phyloP scores from a whole-genome alignment of 805 yeast genomes.

The Kluyveromyces nonfermentans region DNA sequence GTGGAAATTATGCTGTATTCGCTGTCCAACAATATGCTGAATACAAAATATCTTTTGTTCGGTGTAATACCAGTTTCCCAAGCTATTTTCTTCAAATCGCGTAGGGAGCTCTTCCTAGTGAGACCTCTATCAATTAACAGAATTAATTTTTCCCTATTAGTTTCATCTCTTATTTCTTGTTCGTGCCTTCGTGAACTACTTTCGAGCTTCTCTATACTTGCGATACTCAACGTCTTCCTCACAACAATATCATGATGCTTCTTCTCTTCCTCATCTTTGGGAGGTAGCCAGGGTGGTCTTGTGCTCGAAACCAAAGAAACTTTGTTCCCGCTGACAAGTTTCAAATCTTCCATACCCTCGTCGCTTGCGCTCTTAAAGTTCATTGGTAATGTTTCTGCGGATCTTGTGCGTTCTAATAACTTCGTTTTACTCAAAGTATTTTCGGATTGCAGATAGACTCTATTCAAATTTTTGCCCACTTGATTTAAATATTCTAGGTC shows the following conservation, averaged over 20 bases:
- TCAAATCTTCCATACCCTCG: conserved; percentile 46
- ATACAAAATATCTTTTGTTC: conserved; percentile 17
- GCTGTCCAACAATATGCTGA: conserved; percentile 20
- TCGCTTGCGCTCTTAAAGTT: conserved; percentile 30
- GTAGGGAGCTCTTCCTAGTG: conserved; percentile 25
- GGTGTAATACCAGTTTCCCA: conserved; percentile 25
- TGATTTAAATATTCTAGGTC: conserved; percentile 27
- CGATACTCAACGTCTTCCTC: conserved; percentile 30
- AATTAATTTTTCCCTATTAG: conserved; percentile 20
- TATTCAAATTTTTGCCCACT: conserved; percentile 33
- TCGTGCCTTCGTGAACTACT: conserved; percentile 22
- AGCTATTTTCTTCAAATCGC: conserved; percentile 15
- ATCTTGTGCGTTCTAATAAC: conserved; percentile 29
- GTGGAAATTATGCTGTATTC: conserved; percentile 15
- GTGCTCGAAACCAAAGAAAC: conserved; percentile 45
- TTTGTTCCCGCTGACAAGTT: conserved; percentile 53
- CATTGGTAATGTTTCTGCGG: conserved; percentile 31
- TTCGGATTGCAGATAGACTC: conserved; percentile 34
- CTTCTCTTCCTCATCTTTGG: conserved; percentile 45
- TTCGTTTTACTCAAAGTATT: conserved; percentile 30
- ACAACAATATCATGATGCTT: conserved; percentile 49
- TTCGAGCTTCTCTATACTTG: conserved; percentile 26
- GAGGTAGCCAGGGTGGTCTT: conserved; percentile 66
- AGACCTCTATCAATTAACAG: conserved; percentile 24
- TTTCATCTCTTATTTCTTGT: conserved; percentile 17